Evolutionary conservation across 73 alveolate species (phyloP).

Genomic region (Uronychia binucleata): DNA sequence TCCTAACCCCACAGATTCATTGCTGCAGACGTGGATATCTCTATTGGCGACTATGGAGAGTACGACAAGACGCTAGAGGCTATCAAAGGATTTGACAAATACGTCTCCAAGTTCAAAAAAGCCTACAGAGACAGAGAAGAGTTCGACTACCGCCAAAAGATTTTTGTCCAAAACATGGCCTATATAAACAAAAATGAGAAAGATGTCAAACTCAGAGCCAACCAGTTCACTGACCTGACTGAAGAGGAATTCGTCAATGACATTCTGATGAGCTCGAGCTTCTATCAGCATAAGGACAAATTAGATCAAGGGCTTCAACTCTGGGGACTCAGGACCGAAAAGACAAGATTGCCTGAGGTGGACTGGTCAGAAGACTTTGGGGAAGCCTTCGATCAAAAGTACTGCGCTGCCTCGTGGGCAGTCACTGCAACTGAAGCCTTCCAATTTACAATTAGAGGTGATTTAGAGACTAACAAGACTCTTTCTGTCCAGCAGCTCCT

Average conservation of each 20-base stretch:
- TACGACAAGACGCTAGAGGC: too few relatives aligned
- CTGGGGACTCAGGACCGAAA: too few relatives aligned
- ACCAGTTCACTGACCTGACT: constrained; percentile 11
- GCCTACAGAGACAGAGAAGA: not conserved
- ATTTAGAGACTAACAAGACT: not conserved
- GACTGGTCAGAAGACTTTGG: not conserved
- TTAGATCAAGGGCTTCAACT: not conserved
- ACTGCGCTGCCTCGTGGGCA: not conserved
- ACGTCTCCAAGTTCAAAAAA: not conserved
- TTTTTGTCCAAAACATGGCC: not conserved
- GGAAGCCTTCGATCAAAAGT: not conserved
- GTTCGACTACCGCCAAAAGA: not conserved
- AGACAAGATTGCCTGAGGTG: too few relatives aligned
- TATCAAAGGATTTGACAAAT: too few relatives aligned
- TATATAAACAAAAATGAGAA: not conserved
- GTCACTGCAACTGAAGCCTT: not conserved
- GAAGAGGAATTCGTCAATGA: not conserved
- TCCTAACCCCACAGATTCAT: too few relatives aligned
- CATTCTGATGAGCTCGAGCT: not conserved
- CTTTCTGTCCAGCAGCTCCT: not conserved
- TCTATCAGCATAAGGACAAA: not conserved
- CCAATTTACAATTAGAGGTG: too few relatives aligned
- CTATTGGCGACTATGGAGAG: too few relatives aligned
- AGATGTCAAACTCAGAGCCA: not conserved
- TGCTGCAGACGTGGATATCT: too few relatives aligned